Base-by-base conservation (phyloP, 2,329 filamentous ascomycete species). In the Diaporthe caulivora region DNA sequence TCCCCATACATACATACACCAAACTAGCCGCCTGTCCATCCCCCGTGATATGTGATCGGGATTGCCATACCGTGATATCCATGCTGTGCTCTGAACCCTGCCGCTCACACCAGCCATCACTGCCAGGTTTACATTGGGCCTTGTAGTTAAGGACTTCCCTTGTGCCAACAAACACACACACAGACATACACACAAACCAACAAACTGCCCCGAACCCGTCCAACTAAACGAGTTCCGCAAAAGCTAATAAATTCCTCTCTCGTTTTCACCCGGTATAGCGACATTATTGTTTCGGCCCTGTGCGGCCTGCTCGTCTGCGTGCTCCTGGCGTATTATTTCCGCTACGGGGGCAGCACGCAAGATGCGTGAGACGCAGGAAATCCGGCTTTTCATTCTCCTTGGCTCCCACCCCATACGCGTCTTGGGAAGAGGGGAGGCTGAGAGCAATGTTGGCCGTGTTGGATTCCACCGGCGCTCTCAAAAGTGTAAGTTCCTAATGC, bases 51-150 rank as follows among this genome's bases (percentile, higher is more conserved):
- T 53, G 58, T 58, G 69, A 71, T 71, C 69, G 69, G 69, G 69
- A 71, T 71, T 34, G 44, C 57, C 69, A 71, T 42, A 71, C 69
- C 69, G 69, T 71, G 69, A 71, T 71, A 71, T 71, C 54, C 55
- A 62, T 71, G 58, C 55, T 13, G 47, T 62, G 24, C 26, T 21
- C 10, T 8, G 17, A 11, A n/a, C 18, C 26, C 55, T 3, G 10
- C 37, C 37, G 37, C 37, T 40, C 24, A 15, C 47, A 53, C 29
- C 5, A 9, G 21, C 18, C 26, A 51, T 9, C n/a, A 10, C n/a
- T 54, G 51, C 15, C 17, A 3, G n/a, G 26, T 9, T 2, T 55
- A 26, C 53, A 55, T 18, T 6, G 53, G 53, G 18, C 53, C 53
- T 18, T 34, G 29, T 34, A 10, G 18, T 18, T 29, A 55, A 55